phyloP scores from a whole-genome alignment of 2,329 filamentous ascomycete genomes.

The Aspergillus flavus region DNA sequence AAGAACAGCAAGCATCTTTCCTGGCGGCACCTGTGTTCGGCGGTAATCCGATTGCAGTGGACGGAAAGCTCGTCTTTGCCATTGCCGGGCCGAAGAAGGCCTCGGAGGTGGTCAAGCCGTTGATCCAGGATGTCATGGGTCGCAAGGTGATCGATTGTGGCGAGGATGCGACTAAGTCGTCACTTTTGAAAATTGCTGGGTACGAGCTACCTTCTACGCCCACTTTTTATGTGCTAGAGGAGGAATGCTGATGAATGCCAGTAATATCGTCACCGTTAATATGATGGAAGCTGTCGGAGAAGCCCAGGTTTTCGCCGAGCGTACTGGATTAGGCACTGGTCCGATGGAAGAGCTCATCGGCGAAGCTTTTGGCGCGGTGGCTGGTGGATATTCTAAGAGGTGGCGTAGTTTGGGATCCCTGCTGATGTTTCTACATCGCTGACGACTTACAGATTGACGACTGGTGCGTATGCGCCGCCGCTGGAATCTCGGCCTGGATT shows the following conservation, averaged over 20 bases:
- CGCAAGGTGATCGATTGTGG: constrained; percentile 47
- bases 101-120: constrained; percentile 39
- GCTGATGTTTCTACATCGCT: not conserved
- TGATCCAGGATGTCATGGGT: constrained; percentile 49
- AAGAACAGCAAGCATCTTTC: constrained; percentile 39
- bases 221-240: not conserved
- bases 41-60: constrained; percentile 46
- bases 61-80: constrained; percentile 50
- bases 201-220: constrained; percentile 21
- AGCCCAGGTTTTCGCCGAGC: constrained; percentile 51
- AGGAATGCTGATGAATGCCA: constrained; percentile 14
- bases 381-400: constrained; percentile 47
- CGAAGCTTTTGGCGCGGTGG: constrained; percentile 47
- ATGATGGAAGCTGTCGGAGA: constrained; percentile 52
- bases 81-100: constrained; percentile 42
- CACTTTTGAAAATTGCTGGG: constrained; percentile 50
- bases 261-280: constrained; percentile 47
- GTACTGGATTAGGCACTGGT: constrained; percentile 46
- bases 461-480: constrained; percentile 45
- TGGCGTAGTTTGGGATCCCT: constrained; percentile 15
- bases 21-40: constrained; percentile 49
- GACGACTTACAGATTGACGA: constrained; percentile 38
- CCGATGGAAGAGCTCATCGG: constrained; percentile 48
- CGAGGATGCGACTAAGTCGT: constrained; percentile 46
- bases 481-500: constrained; percentile 39